These are phyloP conservation scores for Fomitopsis palustris DNA, from an alignment of 1,284 basidiomycete genomes.

Conservation along the genomic window DNA sequence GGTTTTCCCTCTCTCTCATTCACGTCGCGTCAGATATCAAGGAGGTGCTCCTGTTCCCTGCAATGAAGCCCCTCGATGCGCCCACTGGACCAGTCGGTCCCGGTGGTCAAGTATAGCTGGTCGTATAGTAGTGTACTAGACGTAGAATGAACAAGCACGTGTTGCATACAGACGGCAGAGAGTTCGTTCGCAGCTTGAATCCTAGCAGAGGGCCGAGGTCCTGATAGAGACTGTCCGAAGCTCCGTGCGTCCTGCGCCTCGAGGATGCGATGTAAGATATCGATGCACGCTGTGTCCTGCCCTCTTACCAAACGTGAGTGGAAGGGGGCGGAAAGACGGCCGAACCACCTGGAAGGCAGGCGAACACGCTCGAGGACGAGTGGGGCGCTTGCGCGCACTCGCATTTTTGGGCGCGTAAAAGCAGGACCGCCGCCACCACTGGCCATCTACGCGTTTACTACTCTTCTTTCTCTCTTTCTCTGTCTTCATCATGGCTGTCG, in stretches of 20 bases:
- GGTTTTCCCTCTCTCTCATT: slow-evolving; percentile 22
- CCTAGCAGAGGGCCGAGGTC: too few species aligned
- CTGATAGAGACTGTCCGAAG: not conserved
- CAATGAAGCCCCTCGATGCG: slow-evolving; percentile 80
- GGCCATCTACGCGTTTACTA: slow-evolving; percentile 11
- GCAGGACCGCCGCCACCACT: slow-evolving; percentile 1
- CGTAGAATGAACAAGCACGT: not conserved
- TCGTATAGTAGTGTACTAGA: not conserved
- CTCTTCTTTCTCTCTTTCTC: slow-evolving; percentile 9
- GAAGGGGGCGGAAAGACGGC: slow-evolving; percentile 14
- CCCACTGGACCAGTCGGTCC: slow-evolving; percentile 27
- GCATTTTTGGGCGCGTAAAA: slow-evolving; percentile 32
- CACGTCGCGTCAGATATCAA: slow-evolving; percentile 67
- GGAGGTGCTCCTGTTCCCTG: slow-evolving; percentile 87
- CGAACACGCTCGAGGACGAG: slow-evolving; percentile 5
- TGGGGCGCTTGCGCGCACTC: slow-evolving; percentile 16
- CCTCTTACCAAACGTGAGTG: not conserved
- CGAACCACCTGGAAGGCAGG: slow-evolving; percentile 22
- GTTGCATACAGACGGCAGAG: not conserved
- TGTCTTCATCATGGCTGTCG: slow-evolving; percentile 66
- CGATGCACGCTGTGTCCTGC: slow-evolving; percentile 4
- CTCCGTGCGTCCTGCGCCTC: not conserved
- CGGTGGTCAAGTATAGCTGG: slow-evolving; percentile 27
- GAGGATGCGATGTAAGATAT: slow-evolving; percentile 1
- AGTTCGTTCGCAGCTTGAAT: not conserved